A percentile compares a stretch with the other conserved stretches of the same genome.
Conservation (phyloP, 2,329 filamentous ascomycete species). For the Aspergillus fijiensis region DNA sequence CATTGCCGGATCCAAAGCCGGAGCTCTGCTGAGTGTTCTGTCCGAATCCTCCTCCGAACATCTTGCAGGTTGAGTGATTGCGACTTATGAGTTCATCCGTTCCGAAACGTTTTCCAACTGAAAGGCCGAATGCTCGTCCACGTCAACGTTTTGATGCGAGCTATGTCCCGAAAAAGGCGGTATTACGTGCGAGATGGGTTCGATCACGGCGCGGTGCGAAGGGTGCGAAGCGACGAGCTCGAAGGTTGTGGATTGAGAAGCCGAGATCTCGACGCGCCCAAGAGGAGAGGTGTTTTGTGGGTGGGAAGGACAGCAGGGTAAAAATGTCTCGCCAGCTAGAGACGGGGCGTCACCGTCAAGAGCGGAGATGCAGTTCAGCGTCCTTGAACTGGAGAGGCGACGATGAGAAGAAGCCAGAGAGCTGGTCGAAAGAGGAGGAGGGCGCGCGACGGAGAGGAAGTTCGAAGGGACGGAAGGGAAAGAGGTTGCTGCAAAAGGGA, state of each 20-base stretch:
- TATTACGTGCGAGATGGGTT: slow-evolving; percentile 2
- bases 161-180: neutral
- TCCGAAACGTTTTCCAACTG: slow-evolving; percentile 10
- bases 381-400: slow-evolving; percentile 14
- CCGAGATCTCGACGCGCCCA: slow-evolving; percentile 17
- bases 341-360: slow-evolving; percentile 16
- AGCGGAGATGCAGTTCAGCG: slow-evolving; percentile 15
- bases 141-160: neutral
- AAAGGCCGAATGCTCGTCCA: neutral
- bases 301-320: slow-evolving; percentile 3
- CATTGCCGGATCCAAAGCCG: slow-evolving; percentile 40
- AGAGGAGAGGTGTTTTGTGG: slow-evolving; percentile 14
- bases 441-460: slow-evolving; percentile 3
- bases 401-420: slow-evolving; percentile 11
- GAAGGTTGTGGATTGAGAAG: slow-evolving; percentile 1
- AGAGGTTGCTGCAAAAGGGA: neutral
- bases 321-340: slow-evolving; percentile 18
- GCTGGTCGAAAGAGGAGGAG: slow-evolving; percentile 4
- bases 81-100: slow-evolving; percentile 33
- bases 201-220: slow-evolving; percentile 8
- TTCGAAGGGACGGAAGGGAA: neutral
- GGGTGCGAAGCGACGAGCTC: neutral
- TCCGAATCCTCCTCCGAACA: slow-evolving; percentile 55
- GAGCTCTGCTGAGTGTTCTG: slow-evolving; percentile 53
- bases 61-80: slow-evolving; percentile 29